A percentile compares a stretch with the other conserved stretches of the same genome.
These are phyloP conservation scores for Beta macrorhiza DNA, from an alignment of 179 eudicot genomes.

Conservation along the genomic window DNA sequence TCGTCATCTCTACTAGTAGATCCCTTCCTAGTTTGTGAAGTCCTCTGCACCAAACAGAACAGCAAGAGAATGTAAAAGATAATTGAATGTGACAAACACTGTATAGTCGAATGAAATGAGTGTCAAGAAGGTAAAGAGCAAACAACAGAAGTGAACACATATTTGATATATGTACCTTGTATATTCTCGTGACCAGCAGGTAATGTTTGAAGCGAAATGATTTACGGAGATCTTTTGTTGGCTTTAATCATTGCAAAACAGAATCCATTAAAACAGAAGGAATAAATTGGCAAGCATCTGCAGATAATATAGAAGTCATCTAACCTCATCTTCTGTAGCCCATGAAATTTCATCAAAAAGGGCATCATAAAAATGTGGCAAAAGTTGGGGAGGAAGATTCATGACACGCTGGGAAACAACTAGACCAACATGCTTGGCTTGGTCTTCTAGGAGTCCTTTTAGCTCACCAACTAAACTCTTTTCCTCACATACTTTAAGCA, in stretches of 20 bases:
- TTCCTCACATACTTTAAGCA: conserved; percentile 54
- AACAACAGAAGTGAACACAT: background rate
- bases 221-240: conserved; percentile 43
- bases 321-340: conserved; percentile 54
- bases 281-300: background rate
- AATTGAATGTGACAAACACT: background rate
- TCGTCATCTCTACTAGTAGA: conserved; percentile 29
- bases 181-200: conserved; percentile 39
- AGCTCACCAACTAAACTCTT: conserved; percentile 34
- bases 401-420: conserved; percentile 80
- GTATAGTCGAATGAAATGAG: background rate
- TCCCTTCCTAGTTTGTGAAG: conserved; percentile 30
- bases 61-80: conserved; percentile 7
- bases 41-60: conserved; percentile 28
- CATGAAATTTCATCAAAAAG: conserved; percentile 80
- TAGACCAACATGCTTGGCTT: conserved; percentile 65
- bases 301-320: background rate
- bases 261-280: conserved; percentile 8
- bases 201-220: conserved; percentile 39
- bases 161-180: conserved; percentile 32
- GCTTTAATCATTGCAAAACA: conserved; percentile 29
- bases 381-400: conserved; percentile 93
- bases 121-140: background rate
- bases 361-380: conserved; percentile 81
- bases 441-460: conserved; percentile 48